Base-by-base conservation (phyloP, 2,329 filamentous ascomycete species). In the Elsinoe necatrix region DNA sequence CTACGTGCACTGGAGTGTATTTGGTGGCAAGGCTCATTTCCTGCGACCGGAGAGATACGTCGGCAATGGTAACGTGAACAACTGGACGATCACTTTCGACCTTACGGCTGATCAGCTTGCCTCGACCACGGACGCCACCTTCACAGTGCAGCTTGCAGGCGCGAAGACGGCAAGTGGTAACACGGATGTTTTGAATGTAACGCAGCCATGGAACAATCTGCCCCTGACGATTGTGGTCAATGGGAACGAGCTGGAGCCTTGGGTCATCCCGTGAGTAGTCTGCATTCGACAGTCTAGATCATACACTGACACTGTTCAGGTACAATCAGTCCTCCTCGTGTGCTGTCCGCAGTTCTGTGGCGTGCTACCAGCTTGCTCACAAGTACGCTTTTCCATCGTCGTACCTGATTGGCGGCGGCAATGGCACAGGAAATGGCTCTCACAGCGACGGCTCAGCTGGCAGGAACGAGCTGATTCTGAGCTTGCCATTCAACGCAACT, bases 1-100 rank as follows among this genome's bases (percentile, higher is more conserved):
- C 67, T 84, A 84, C 56, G 77, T 84, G 3, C 83, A 85, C 64
- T 85, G 82, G 83, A 79, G 77, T 57, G 80, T 82, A 7, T 84
- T 82, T 62, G 81, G 81, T 1, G 78, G 79, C 4, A 70, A 77
- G 25, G 78, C 72, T 1, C 78, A 82, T 65, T 74, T 67, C 12
- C 55, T 72, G 2, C 72, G 78, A 0, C 67, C 72, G 1, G 68
- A 74, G 43, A 67, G 73, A 4, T 75, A 76, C 51, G 68, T 71
- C 41, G 69, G 73, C 18, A 73, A 75, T 54, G 48, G 48, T 6
- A 20, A 52, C 11, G 73, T 81, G 23, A 81, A 81, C 65, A 81
- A 83, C 66, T 83, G 80, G 81, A 83, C 77, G 0, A 70, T 84
- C 25, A 63, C 74, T 0, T 84, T 82, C 58, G 73, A 79, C 56